Conservation (phyloP, 2,329 filamentous ascomycete genomes). For the Trichoderma gracile region DNA sequence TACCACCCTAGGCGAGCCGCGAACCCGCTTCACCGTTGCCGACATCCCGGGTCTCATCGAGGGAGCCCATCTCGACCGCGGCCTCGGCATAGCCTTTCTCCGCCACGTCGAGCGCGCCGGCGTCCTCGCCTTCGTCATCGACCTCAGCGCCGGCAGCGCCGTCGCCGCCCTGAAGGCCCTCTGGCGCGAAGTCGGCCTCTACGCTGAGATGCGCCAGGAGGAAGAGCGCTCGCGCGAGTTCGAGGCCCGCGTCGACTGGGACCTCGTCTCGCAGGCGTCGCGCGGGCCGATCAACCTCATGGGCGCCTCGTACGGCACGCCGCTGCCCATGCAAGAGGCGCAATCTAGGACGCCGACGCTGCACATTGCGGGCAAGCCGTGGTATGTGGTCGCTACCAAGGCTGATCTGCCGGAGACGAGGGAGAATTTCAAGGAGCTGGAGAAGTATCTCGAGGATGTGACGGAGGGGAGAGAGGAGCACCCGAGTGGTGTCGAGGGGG, state of each 20-base stretch:
- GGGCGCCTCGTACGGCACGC: slow-evolving; percentile 28
- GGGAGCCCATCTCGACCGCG: slow-evolving; percentile 87
- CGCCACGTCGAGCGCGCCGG: slow-evolving; percentile 92
- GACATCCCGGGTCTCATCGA: slow-evolving; percentile 95
- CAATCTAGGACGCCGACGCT: slow-evolving; percentile 43
- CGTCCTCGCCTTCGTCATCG: slow-evolving; percentile 90
- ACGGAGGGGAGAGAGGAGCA: slow-evolving; percentile 64
- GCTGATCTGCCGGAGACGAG: slow-evolving; percentile 79
- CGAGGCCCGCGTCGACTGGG: slow-evolving; percentile 57
- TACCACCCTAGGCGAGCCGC: slow-evolving; percentile 48
- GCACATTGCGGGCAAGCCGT: slow-evolving; percentile 90
- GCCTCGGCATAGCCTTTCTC: slow-evolving; percentile 86
- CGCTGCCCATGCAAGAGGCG: slow-evolving; percentile 12
- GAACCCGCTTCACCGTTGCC: slow-evolving; percentile 86
- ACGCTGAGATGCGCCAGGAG: slow-evolving; percentile 76
- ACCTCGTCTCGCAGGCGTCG: slow-evolving; percentile 51
- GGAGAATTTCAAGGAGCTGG: slow-evolving; percentile 71
- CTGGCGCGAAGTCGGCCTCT: slow-evolving; percentile 88
- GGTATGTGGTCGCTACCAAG: slow-evolving; percentile 95
- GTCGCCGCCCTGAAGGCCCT: slow-evolving; percentile 75
- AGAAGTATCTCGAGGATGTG: slow-evolving; percentile 68
- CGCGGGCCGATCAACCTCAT: slow-evolving; percentile 34
- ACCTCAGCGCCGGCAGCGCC: slow-evolving; percentile 77
- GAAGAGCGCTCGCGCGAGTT: slow-evolving; percentile 67
- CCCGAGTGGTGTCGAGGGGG: slow-evolving; percentile 64